A percentile compares a stretch with the other conserved stretches of the same genome.
Conservation (phyloP, 1,284 basidiomycete species). For the Fomes fomentarius region DNA sequence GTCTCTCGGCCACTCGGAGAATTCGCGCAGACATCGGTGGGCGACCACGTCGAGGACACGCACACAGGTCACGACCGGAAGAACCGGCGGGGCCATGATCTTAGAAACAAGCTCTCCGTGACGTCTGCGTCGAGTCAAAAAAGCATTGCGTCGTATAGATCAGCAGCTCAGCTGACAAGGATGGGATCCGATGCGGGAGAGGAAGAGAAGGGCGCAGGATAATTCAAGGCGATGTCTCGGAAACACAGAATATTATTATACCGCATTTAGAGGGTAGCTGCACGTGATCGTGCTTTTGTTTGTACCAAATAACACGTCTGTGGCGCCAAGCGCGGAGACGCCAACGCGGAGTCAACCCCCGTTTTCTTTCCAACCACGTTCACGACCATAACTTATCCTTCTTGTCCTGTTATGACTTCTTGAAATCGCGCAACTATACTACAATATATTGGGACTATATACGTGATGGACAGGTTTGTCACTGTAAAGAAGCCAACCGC, state of each 20-base stretch:
- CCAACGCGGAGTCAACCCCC: background rate
- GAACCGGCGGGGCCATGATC: constrained; percentile 14
- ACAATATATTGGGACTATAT: background rate
- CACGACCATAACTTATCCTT: constrained; percentile 7
- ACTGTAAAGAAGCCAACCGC: constrained; percentile 37
- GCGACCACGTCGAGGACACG: constrained; percentile 20
- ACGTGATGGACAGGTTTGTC: constrained; percentile 46
- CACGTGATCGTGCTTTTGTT: constrained; percentile 25
- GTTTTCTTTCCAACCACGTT: constrained; percentile 9
- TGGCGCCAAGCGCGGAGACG: constrained; percentile 12
- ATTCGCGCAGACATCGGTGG: constrained; percentile 9
- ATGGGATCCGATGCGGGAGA: constrained; percentile 2
- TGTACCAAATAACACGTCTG: constrained; percentile 32
- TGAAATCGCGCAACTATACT: background rate
- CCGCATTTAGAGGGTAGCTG: background rate
- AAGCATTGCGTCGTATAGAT: background rate
- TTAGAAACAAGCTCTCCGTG: constrained; percentile 6
- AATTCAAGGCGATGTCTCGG: constrained; percentile 36
- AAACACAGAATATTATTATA: too few relatives aligned
- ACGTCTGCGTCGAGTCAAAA: constrained; percentile 13
- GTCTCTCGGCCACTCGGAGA: constrained; percentile 14
- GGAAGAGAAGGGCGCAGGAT: constrained; percentile 24
- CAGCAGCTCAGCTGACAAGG: constrained; percentile 16
- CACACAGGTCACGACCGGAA: constrained; percentile 12
- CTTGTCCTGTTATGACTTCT: constrained; percentile 1